A percentile compares a stretch with the other conserved stretches of the same genome.
These are phyloP conservation scores for Lithohypha guttulata DNA, from an alignment of 2,329 filamentous ascomycete species.

Conservation along the genomic window DNA sequence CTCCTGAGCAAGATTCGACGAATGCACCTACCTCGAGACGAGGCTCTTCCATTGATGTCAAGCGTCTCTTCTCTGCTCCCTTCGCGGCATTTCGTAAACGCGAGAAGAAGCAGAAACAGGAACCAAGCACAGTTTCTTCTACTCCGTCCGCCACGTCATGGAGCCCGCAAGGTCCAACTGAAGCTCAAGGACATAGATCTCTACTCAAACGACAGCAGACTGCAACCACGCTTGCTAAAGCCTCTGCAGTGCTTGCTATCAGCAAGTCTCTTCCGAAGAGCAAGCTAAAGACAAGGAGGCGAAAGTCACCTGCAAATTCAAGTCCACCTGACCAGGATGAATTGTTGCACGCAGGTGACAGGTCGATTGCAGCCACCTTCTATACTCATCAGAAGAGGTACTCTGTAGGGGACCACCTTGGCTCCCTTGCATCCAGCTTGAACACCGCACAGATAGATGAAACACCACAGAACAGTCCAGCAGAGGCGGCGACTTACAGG, in stretches of 20 bases:
- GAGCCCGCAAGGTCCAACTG: neutral
- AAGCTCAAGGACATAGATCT: conserved; percentile 12
- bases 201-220: conserved; percentile 16
- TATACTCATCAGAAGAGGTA: no score
- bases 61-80: conserved; percentile 13
- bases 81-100: conserved; percentile 8
- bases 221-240: conserved; percentile 13
- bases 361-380: conserved; percentile 4
- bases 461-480: conserved; percentile 19
- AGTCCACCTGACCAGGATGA: neutral
- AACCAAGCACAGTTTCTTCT: neutral
- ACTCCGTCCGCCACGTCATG: no score
- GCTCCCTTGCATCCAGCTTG: no score
- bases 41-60: neutral
- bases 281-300: neutral
- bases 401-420: no score
- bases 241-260: conserved; percentile 13
- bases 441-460: conserved; percentile 15
- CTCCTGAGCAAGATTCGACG: no score
- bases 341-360: neutral
- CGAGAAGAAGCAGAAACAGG: neutral
- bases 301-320: neutral
- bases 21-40: neutral
- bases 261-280: neutral
- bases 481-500: conserved; percentile 20